Evolutionary conservation across 192 early-diverging fungal genomes (phyloP).

Genomic region (Gryganskiella cystojenkinii): DNA sequence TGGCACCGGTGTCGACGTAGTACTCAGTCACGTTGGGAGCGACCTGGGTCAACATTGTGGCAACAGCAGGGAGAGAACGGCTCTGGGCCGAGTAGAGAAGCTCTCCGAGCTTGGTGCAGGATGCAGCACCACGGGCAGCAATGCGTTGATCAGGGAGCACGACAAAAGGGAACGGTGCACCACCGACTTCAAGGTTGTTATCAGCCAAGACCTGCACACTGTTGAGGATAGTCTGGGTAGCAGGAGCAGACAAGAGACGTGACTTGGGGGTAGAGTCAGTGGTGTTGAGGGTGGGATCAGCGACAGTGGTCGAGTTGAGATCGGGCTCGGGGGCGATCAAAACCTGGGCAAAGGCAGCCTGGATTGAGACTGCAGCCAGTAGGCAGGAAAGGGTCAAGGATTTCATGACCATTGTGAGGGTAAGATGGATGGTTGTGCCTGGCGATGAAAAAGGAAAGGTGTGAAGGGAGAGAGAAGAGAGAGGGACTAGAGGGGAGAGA

Average conservation of each 20-base stretch:
- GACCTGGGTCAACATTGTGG: constrained; percentile 35
- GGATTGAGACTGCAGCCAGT: constrained; percentile 34
- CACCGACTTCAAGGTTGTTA: constrained; percentile 45
- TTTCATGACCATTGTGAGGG: constrained; percentile 26
- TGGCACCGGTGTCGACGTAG: constrained; percentile 46
- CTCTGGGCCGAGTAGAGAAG: constrained; percentile 42
- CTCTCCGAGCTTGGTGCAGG: constrained; percentile 32
- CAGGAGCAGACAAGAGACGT: background rate
- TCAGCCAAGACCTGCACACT: constrained; percentile 37
- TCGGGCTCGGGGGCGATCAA: constrained; percentile 44
- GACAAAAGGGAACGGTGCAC: constrained; percentile 44
- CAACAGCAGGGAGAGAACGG: constrained; percentile 24
- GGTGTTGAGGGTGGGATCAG: background rate
- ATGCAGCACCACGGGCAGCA: constrained; percentile 16
- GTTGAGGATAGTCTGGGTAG: constrained; percentile 20
- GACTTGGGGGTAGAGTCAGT: background rate
- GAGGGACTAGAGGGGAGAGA: background rate
- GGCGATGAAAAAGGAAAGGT: background rate
- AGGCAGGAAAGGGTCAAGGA: constrained; percentile 37
- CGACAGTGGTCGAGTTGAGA: constrained; percentile 29
- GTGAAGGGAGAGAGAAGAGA: background rate
- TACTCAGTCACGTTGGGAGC: constrained; percentile 26
- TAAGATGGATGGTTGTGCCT: background rate
- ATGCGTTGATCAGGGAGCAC: constrained; percentile 43
- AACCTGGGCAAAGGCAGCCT: constrained; percentile 46